Base-by-base conservation (phyloP, 768 basidiomycete genomes). In the Trametopsis cervina region DNA sequence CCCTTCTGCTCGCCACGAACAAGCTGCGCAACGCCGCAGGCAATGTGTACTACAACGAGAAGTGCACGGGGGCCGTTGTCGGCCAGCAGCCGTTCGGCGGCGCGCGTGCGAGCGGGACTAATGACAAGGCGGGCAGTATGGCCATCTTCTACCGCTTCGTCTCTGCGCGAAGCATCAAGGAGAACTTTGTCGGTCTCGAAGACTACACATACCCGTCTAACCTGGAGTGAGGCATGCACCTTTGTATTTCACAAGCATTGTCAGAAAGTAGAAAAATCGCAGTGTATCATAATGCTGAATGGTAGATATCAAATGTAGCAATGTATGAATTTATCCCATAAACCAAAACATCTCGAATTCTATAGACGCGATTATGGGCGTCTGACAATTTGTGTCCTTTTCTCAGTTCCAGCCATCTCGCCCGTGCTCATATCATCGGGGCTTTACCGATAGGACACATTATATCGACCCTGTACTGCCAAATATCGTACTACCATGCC, bases 51-150 rank as follows among this genome's bases (percentile, higher is more conserved):
- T 91, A 93, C 70, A 97, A 97, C 66, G 94, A 97, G 58, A 94
- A 95, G 66, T 98, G 92, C 68, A 99, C 95, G 1, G 92, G 92
- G 25, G 93, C 92, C n/a, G 89, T 90, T 42, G 92, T 98, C 27
- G 95, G 93, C 7, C 94, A 97, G 65, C 94, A 99, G 67, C 95
- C 96, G 10, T 99, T 99, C 62, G 96, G 96, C 41, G 96, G 96
- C 24, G 89, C 82, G 2, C 81, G 94, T 29, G 88, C 77, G 25
- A 90, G 87, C 61, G 95, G 96, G 23, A 99, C 95, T 53, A 98
- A 98, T 72, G 96, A 98, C 67, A 99, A 98, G 70, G 92, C 94
- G 1, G 96, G 88, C 20, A 90, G 88, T 53, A 79, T 89, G 52
- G 72, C 66, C 42, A 78, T 85, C 59, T 84, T 80, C 68, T 81